Percentiles rank a stretch among this genome's conserved stretches.
These are phyloP conservation scores for Leonotis leonurus DNA, from an alignment of 257 asterid species.

Conservation along the genomic window DNA sequence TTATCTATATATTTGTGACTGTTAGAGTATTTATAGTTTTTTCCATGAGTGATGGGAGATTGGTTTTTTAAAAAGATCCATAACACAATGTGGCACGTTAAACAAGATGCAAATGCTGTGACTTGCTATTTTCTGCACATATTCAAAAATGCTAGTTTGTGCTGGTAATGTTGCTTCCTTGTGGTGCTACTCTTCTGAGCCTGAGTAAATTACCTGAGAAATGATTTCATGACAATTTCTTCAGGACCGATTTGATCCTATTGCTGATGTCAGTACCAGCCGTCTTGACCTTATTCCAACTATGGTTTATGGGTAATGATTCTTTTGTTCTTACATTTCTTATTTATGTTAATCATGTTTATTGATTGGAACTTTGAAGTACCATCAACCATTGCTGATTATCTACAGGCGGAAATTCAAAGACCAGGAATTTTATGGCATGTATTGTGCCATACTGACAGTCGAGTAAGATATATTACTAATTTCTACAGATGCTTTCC, in stretches of 20 bases:
- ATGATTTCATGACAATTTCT: slow-evolving; percentile 15
- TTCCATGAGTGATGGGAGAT: not conserved
- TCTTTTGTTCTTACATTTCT: not conserved
- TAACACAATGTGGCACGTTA: not conserved
- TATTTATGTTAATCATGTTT: not conserved
- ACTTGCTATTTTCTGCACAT: not conserved
- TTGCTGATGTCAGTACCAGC: slow-evolving; percentile 60
- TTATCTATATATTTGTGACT: no score
- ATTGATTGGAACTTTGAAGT: not conserved
- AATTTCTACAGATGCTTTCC: not conserved
- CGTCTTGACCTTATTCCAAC: slow-evolving; percentile 70
- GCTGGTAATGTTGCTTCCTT: not conserved
- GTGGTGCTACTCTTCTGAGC: slow-evolving; percentile 6
- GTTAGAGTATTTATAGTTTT: not conserved
- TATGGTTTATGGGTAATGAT: slow-evolving; percentile 76
- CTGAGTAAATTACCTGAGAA: not conserved
- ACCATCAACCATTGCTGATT: slow-evolving; percentile 5
- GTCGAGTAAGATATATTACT: slow-evolving; percentile 48
- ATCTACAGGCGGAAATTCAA: slow-evolving; percentile 46
- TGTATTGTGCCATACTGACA: slow-evolving; percentile 61
- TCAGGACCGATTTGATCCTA: slow-evolving; percentile 83
- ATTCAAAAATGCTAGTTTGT: not conserved
- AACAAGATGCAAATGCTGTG: not conserved
- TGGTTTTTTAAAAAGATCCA: not conserved
- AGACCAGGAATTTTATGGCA: slow-evolving; percentile 79